A percentile compares a stretch with the other conserved stretches of the same genome.
These are phyloP conservation scores for Aspergillus versicolor DNA, from an alignment of 2,329 filamentous ascomycete genomes.

Conservation along the genomic window DNA sequence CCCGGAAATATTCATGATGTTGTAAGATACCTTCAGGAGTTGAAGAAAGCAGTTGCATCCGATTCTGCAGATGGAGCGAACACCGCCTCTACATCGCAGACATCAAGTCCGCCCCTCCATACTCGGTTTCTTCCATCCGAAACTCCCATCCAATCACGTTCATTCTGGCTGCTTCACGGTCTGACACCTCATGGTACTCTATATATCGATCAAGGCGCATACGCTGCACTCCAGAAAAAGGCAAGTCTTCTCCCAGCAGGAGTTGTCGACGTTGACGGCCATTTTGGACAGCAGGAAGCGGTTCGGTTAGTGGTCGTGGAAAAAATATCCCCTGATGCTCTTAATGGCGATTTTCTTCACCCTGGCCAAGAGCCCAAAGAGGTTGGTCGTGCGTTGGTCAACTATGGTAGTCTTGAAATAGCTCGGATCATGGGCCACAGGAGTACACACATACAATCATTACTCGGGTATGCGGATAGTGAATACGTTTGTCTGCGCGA, in stretches of 20 bases:
- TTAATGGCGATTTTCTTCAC: conserved; percentile 41
- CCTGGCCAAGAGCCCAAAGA: conserved; percentile 57
- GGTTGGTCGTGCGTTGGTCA: conserved; percentile 85
- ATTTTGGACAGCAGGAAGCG: conserved; percentile 88
- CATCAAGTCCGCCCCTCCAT: conserved; percentile 66
- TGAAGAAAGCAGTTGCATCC: conserved; percentile 41
- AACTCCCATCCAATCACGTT: conserved; percentile 84
- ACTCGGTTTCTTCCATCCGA: conserved; percentile 87
- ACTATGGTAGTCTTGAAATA: conserved; percentile 88
- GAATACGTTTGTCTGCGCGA: conserved; percentile 90
- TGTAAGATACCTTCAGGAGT: conserved; percentile 72
- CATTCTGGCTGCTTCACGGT: conserved; percentile 96
- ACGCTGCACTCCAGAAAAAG: conserved; percentile 75
- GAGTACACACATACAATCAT: conserved; percentile 74
- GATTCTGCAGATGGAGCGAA: conserved; percentile 23
- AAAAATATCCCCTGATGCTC: conserved; percentile 45
- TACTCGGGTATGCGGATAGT: conserved; percentile 89
- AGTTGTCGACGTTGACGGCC: conserved; percentile 84
- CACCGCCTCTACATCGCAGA: conserved; percentile 40
- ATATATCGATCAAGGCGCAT: conserved; percentile 89
- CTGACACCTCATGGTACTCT: conserved; percentile 85
- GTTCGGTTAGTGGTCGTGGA: conserved; percentile 82
- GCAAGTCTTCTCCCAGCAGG: conserved; percentile 86
- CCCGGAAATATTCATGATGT: conserved; percentile 90
- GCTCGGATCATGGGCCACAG: conserved; percentile 77